Conservation (phyloP, 2,329 filamentous ascomycete species). For the Botryosphaeria dothidea region DNA sequence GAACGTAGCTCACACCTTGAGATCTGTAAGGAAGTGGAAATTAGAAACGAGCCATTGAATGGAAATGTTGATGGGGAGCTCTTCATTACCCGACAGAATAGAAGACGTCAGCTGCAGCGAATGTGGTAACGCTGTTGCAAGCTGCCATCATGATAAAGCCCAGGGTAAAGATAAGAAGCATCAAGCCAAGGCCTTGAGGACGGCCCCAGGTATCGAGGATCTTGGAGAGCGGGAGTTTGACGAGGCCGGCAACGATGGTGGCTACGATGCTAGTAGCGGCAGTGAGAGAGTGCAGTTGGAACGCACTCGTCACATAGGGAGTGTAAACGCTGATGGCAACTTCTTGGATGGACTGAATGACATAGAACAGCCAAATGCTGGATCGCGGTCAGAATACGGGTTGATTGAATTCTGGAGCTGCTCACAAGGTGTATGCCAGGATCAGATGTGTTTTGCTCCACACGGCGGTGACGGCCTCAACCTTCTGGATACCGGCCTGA, state of each 20-base stretch:
- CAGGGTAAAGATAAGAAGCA: slow-evolving; percentile 52
- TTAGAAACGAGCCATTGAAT: slow-evolving; percentile 4
- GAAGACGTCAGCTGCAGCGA: slow-evolving; percentile 61
- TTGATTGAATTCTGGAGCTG: neutral
- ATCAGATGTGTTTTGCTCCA: slow-evolving; percentile 34
- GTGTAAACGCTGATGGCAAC: slow-evolving; percentile 42
- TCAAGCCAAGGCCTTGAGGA: slow-evolving; percentile 61
- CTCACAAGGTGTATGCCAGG: slow-evolving; percentile 31
- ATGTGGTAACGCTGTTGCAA: slow-evolving; percentile 58
- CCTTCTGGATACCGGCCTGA: slow-evolving; percentile 36
- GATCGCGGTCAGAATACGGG: neutral
- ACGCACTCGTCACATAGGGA: slow-evolving; percentile 53
- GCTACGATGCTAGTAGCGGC: slow-evolving; percentile 58
- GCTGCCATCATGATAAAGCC: slow-evolving; percentile 63
- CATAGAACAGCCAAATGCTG: slow-evolving; percentile 36
- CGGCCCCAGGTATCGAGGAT: slow-evolving; percentile 68
- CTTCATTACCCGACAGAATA: slow-evolving; percentile 42
- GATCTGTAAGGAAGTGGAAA: slow-evolving; percentile 31
- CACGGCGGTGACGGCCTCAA: slow-evolving; percentile 35
- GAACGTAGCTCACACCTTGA: slow-evolving; percentile 58
- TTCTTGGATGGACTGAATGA: slow-evolving; percentile 50
- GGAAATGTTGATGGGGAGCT: neutral
- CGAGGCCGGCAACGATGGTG: slow-evolving; percentile 57
- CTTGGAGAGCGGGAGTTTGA: slow-evolving; percentile 67
- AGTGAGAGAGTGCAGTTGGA: slow-evolving; percentile 55